Evolutionary conservation across 495 filamentous ascomycete genomes (phyloP), one percentile per base, ranked within the genome.

Genomic region (Podospora fimiseda): DNA sequence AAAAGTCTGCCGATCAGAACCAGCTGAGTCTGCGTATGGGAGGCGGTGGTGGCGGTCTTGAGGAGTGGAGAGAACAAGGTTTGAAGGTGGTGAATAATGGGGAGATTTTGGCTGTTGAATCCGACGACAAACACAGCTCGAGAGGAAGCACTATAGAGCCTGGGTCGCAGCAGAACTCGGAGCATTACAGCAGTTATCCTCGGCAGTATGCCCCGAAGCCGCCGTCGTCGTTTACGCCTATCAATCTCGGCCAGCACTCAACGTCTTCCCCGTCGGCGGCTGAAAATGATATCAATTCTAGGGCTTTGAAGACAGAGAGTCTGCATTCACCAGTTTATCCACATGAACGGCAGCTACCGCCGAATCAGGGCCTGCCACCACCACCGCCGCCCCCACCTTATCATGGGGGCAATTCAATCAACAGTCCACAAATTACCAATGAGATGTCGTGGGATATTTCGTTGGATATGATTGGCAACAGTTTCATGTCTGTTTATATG

Each of bases 21-120:
- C 3, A 21, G 22, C 19, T 75, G 58, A 60, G 70, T 67, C 54
- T 83, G 60, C 36, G 78, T 64, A 48, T 78, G n/a, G n/a, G n/a
- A n/a, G n/a, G n/a, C 57, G 63, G 69, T 43, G 83, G 83, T 11
- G 86, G 83, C 42, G 86, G 83, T 1, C 64, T 88, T 0, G 86
- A 88, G 55, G 87, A 90, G 61, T 89, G 87, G 61, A 85, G 80
- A 56, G 68, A 69, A 24, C 54, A 68, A 27, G 50, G 40, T 0
- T 52, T 27, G 51, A 64, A 61, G 41, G 62, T 76, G 6, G 69
- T 69, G 51, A 73, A 75, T 56, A 68, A 74, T 23, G 72, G 72
- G 41, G 58, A 63, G 41, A 64, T 75, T 7, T 55, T 61, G 15
- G 60, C 62, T 16, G 52, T 56, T 11, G 62, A 68, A 1, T 19